These are phyloP conservation scores for Myxozyma kluyveri DNA, from an alignment of 805 yeast genomes.

Conservation along the genomic window DNA sequence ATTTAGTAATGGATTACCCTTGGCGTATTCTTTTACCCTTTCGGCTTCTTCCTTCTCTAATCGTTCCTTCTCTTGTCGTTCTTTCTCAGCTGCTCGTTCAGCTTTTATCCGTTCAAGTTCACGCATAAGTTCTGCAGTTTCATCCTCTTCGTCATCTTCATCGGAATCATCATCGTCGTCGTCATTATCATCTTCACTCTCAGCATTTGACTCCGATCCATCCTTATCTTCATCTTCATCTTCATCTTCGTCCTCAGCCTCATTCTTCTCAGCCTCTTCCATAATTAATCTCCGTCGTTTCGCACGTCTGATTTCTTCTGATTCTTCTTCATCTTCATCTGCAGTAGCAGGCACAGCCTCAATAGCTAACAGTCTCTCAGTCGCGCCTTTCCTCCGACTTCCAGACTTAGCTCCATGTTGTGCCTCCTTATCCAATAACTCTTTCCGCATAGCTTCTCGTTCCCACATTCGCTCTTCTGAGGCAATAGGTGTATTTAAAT, in stretches of 20 bases:
- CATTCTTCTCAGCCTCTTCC: conserved; percentile 26
- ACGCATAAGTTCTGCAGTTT: conserved; percentile 35
- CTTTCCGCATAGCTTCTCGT: conserved; percentile 31
- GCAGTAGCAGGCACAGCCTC: conserved; percentile 7
- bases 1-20: conserved; percentile 38
- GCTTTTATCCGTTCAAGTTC: conserved; percentile 39
- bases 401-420: conserved; percentile 27
- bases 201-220: conserved; percentile 4
- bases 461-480: conserved; percentile 23
- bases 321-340: conserved; percentile 1
- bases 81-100: conserved; percentile 36
- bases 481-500: conserved; percentile 6
- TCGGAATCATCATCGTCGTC: conserved; percentile 28
- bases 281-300: conserved; percentile 25
- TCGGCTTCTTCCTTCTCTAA: conserved; percentile 28
- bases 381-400: background rate
- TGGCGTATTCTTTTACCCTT: conserved; percentile 33
- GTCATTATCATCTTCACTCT: conserved; percentile 13
- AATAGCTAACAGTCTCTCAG: conserved; percentile 1
- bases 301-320: conserved; percentile 14
- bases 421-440: conserved; percentile 32
- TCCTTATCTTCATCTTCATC: conserved; percentile 16
- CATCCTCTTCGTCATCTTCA: conserved; percentile 38
- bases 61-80: conserved; percentile 29
- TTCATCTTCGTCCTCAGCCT: conserved; percentile 7